These are phyloP conservation scores for Bimuria novae-zelandiae DNA, from an alignment of 2,329 filamentous ascomycete species.

Conservation along the genomic window DNA sequence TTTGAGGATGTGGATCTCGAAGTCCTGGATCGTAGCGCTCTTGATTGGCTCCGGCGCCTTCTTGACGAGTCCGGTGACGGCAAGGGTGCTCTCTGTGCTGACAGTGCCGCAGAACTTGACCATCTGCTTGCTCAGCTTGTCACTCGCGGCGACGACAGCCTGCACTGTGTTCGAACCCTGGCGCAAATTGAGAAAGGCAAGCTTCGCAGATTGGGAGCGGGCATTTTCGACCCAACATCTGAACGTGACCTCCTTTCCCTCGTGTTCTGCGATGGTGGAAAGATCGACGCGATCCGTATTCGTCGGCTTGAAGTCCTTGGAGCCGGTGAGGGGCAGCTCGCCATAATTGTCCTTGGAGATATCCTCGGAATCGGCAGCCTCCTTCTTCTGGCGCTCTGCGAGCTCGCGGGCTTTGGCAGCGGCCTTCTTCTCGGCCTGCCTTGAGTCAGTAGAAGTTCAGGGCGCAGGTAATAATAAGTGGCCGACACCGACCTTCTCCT, in stretches of 20 bases:
- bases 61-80: conserved; percentile 79
- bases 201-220: conserved; percentile 85
- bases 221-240: conserved; percentile 86
- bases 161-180: conserved; percentile 78
- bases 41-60: conserved; percentile 86
- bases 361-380: conserved; percentile 68
- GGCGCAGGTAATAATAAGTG: not conserved
- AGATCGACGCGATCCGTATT: conserved; percentile 63
- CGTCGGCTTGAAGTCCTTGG: conserved; percentile 57
- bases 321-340: conserved; percentile 63
- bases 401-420: conserved; percentile 57
- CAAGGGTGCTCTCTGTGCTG: conserved; percentile 79
- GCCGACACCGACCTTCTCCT: conserved; percentile 39
- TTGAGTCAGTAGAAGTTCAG: not conserved
- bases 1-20: conserved; percentile 88
- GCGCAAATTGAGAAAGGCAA: conserved; percentile 86
- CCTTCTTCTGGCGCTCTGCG: conserved; percentile 55
- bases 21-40: conserved; percentile 76
- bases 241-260: conserved; percentile 64
- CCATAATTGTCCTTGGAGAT: conserved; percentile 81
- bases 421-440: conserved; percentile 48
- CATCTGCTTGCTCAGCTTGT: conserved; percentile 78
- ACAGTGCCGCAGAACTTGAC: conserved; percentile 84
- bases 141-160: conserved; percentile 71
- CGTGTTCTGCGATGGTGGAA: conserved; percentile 44